These are phyloP conservation scores for Pseudocercospora macadamiae DNA, from an alignment of 2,329 filamentous ascomycete genomes.

Conservation along the genomic window DNA sequence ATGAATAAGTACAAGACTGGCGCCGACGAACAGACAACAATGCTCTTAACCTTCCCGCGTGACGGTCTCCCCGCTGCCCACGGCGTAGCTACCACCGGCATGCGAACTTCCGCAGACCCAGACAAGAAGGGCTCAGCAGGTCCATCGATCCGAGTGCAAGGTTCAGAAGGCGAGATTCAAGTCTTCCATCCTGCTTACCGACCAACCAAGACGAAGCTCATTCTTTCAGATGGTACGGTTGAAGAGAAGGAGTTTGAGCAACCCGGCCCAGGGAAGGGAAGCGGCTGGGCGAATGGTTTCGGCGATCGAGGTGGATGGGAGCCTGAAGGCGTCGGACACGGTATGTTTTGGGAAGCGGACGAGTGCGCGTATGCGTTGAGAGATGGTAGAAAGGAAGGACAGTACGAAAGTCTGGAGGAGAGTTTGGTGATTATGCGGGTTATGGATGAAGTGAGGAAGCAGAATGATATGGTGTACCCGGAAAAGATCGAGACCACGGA, in stretches of 20 bases:
- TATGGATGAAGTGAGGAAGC: constrained; percentile 70
- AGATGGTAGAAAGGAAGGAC: constrained; percentile 77
- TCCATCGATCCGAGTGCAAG: constrained; percentile 77
- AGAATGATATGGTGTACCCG: constrained; percentile 65
- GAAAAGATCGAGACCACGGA: constrained; percentile 66
- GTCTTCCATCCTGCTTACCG: constrained; percentile 72
- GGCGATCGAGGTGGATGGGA: constrained; percentile 39
- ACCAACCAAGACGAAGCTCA: constrained; percentile 54
- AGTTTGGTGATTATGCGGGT: constrained; percentile 83
- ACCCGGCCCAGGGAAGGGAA: constrained; percentile 52
- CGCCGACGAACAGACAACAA: constrained; percentile 75
- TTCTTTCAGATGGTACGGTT: constrained; percentile 48
- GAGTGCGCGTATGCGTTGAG: constrained; percentile 74
- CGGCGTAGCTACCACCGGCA: constrained; percentile 64
- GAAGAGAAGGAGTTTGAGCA: constrained; percentile 52
- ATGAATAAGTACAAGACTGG: constrained; percentile 75
- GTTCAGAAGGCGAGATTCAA: constrained; percentile 79
- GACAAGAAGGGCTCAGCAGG: constrained; percentile 62
- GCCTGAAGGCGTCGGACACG: constrained; percentile 67
- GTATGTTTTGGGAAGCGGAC: constrained; percentile 89
- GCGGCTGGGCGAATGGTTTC: constrained; percentile 53
- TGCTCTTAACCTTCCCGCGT: constrained; percentile 75
- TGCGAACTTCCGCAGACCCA: constrained; percentile 65
- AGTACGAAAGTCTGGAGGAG: constrained; percentile 71
- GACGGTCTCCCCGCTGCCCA: constrained; percentile 62